A percentile compares a stretch with the other conserved stretches of the same genome.
phyloP scores from a whole-genome alignment of 805 yeast species.

The Candida namnaoensis region DNA sequence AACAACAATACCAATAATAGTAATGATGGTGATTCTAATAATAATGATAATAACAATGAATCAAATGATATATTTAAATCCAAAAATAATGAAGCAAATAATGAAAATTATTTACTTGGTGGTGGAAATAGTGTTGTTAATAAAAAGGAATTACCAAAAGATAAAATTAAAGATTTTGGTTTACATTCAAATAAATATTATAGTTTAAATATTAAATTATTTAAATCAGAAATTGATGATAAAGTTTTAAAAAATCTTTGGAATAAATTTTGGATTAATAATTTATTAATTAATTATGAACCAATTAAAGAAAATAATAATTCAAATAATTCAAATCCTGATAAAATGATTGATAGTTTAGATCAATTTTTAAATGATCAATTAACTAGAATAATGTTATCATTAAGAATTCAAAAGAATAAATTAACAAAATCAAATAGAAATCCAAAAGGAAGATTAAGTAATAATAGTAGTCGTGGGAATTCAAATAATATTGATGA shows the following conservation, averaged over 20 bases:
- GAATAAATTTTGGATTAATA: constrained; percentile 38
- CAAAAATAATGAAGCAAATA: neutral
- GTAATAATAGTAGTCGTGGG: neutral
- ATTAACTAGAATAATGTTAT: neutral
- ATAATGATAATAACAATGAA: neutral
- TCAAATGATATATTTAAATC: neutral
- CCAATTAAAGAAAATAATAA: neutral
- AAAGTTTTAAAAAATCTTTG: constrained; percentile 33
- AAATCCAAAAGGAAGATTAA: constrained; percentile 1
- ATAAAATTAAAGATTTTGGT: constrained; percentile 59
- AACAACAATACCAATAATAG: neutral
- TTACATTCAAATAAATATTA: constrained; percentile 65
- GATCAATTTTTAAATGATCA: too few species aligned
- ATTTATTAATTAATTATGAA: constrained; percentile 14
- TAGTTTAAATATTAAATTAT: constrained; percentile 52
- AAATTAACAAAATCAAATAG: constrained; percentile 2
- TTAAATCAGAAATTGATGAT: constrained; percentile 42
- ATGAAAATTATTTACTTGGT: neutral
- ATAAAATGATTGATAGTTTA: neutral
- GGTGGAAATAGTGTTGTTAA: neutral
- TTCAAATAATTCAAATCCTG: constrained; percentile 3
- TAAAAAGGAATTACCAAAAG: constrained; percentile 27
- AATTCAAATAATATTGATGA: constrained; percentile 12
- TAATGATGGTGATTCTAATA: neutral
- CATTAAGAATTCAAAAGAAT: too few species aligned